phyloP scores from a whole-genome alignment of 257 asterid genomes.

The Buddleja alternifolia region DNA sequence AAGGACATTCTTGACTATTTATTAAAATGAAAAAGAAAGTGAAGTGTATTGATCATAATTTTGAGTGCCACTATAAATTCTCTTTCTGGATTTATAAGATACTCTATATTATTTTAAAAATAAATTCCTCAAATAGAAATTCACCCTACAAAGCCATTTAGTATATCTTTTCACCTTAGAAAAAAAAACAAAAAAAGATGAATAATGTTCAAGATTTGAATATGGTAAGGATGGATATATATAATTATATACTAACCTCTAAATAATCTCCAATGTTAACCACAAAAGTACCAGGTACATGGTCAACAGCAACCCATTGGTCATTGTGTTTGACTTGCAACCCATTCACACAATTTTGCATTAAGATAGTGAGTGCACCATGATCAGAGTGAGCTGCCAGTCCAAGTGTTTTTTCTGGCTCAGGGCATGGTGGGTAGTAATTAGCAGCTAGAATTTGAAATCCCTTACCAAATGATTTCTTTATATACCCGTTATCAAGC shows the following conservation, averaged over 20 bases:
- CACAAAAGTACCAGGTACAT: conserved; percentile 50
- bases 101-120: too few species aligned
- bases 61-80: too few species aligned
- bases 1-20: too few species aligned
- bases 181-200: background rate
- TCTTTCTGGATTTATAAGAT: too few species aligned
- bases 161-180: too few species aligned
- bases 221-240: background rate
- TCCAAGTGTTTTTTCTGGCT: conserved; percentile 63
- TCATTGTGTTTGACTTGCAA: conserved; percentile 54
- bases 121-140: too few species aligned
- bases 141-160: too few species aligned
- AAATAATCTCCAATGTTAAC: conserved; percentile 65
- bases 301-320: conserved; percentile 45
- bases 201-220: background rate
- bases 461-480: conserved; percentile 47
- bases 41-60: too few species aligned
- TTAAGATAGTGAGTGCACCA: conserved; percentile 57
- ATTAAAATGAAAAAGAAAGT: too few species aligned
- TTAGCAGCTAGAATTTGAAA: conserved; percentile 53
- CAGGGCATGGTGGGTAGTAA: conserved; percentile 66
- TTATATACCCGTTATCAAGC: conserved; percentile 43
- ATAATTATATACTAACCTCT: conserved; percentile 64
- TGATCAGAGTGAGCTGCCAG: conserved; percentile 68
- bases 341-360: conserved; percentile 61